A percentile compares a stretch with the other conserved stretches of the same genome.
Conservation (phyloP, 768 basidiomycete genomes). For the Kwoniella newhampshirensis region DNA sequence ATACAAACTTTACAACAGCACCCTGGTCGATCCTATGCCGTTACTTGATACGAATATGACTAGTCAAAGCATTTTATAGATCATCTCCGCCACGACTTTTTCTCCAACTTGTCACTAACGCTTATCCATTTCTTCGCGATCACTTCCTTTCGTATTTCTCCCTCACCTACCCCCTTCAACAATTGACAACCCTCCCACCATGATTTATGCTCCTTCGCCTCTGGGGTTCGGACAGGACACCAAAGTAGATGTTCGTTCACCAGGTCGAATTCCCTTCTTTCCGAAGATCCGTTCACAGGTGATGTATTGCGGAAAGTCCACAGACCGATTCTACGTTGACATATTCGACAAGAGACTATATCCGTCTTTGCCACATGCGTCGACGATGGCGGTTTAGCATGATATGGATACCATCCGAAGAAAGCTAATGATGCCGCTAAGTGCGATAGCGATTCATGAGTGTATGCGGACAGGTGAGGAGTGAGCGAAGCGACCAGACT, state of each 20-base stretch:
- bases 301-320: slow-evolving; percentile 22
- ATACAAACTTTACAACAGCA: too few relatives aligned
- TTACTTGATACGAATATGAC: too few relatives aligned
- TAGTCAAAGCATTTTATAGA: too few relatives aligned
- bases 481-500: neutral
- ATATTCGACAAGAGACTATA: slow-evolving; percentile 37
- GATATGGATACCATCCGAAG: slow-evolving; percentile 43
- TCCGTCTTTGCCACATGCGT: slow-evolving; percentile 19
- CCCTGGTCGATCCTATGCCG: too few relatives aligned
- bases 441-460: neutral
- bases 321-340: slow-evolving; percentile 35
- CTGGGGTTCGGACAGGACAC: slow-evolving; percentile 31
- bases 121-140: slow-evolving; percentile 19
- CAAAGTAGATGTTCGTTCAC: slow-evolving; percentile 37
- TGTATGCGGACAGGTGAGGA: neutral
- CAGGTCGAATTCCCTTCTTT: slow-evolving; percentile 28
- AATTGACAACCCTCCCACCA: slow-evolving; percentile 28
- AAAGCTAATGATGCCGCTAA: slow-evolving; percentile 20
- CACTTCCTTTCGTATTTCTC: neutral
- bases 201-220: neutral
- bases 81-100: slow-evolving; percentile 33
- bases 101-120: slow-evolving; percentile 31
- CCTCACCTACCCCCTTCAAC: slow-evolving; percentile 19
- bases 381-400: slow-evolving; percentile 15
- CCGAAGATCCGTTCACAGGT: neutral